Conservation (phyloP, 257 asterid species). For the Thymus mandschuricus region DNA sequence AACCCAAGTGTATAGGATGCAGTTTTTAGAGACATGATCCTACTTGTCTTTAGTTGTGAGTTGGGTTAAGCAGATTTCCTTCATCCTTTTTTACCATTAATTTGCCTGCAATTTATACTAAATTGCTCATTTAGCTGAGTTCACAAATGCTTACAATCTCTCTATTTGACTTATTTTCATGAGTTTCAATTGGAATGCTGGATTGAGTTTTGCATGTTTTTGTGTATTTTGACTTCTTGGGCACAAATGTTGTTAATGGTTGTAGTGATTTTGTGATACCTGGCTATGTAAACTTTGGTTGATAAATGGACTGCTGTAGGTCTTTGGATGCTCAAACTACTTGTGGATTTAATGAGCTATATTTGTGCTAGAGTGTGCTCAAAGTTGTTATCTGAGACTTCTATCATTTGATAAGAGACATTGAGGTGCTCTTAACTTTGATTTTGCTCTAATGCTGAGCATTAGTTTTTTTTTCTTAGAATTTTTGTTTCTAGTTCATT, state of each 20-base stretch:
- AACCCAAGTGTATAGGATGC: too few relatives aligned
- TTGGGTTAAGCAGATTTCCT: too few relatives aligned
- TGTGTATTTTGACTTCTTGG: slow-evolving; percentile 91
- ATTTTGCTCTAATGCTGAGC: slow-evolving; percentile 25
- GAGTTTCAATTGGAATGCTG: slow-evolving; percentile 50
- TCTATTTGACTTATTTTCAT: slow-evolving; percentile 26
- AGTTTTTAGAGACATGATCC: too few relatives aligned
- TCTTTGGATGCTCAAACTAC: slow-evolving; percentile 94
- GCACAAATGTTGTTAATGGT: slow-evolving; percentile 93
- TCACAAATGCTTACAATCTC: not conserved
- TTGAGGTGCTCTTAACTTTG: slow-evolving; percentile 37
- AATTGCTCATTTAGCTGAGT: not conserved
- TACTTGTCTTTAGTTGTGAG: too few relatives aligned
- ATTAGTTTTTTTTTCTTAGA: slow-evolving; percentile 17
- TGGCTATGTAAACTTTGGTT: slow-evolving; percentile 43
- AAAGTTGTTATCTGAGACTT: slow-evolving; percentile 30
- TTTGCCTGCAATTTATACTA: not conserved
- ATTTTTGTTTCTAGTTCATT: slow-evolving; percentile 19
- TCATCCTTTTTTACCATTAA: too few relatives aligned
- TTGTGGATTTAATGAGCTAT: slow-evolving; percentile 69
- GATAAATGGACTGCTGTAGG: slow-evolving; percentile 77
- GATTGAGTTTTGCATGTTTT: slow-evolving; percentile 54
- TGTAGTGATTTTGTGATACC: slow-evolving; percentile 92
- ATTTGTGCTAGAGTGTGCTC: slow-evolving; percentile 53
- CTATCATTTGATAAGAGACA: slow-evolving; percentile 60